Evolutionary conservation across 805 yeast genomes (phyloP), one percentile per base, ranked within the genome.

Genomic region (Candida sanyiensis): DNA sequence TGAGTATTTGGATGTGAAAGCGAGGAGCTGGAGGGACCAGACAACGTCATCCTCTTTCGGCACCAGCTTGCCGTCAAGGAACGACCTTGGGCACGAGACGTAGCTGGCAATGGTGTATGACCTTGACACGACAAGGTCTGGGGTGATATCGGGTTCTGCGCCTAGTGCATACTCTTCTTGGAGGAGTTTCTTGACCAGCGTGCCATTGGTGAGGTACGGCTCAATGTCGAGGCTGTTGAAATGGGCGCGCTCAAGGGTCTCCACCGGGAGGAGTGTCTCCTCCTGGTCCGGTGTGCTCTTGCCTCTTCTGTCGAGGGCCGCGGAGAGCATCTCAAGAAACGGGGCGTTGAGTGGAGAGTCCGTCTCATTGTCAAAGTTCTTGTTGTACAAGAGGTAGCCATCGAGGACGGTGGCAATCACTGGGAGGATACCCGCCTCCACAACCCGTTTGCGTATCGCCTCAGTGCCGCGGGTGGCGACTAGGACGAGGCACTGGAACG

Each of bases 401-500:
- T 93, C 97, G 47, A 90, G 69, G 3, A 93, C 83, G 1, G 98
- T 89, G 39, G 96, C 93, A 29, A 90, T 73, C 4, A 90, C 77
- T 1, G 97, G 96, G 28, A 93, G 73, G 44, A 88, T 79, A 5
- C 97, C 97, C 2, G 97, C 95, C 45, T 83, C 80, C 8, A 88
- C 96, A 7, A 93, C 84, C 51, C 88, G 78, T 49, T 81, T 79
- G 37, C 98, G 70, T 35, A 89, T 85, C 37, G 69, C 65, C 59
- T 89, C 97, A 2, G 94, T 79, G 18, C 98, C 98, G 49, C 97
- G 72, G 1, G 97, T 88, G 11, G 97, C 96, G 15, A 90, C 78
- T 40, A 87, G 71, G 1, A 90, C 95, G 40, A 90, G 65, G 57
- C 97, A 89, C 64, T 90, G 98, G 55, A 93, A 79, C 0, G 97